These are phyloP conservation scores for Leccinum solheimii DNA, from an alignment of 1,284 basidiomycete species.

Conservation along the genomic window DNA sequence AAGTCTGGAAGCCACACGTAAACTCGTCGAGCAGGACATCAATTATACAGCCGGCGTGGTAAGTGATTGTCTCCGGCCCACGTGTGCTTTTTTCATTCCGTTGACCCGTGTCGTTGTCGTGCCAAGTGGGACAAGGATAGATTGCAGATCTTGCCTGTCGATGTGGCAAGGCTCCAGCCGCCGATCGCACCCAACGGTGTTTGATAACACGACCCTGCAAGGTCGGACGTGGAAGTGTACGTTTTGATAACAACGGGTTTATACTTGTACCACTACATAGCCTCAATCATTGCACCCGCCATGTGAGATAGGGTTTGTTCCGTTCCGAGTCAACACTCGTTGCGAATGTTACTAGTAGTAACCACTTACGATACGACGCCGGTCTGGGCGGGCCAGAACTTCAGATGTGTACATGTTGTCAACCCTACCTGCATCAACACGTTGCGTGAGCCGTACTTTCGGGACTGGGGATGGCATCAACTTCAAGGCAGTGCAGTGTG, in stretches of 20 bases:
- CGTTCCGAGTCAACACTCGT: neutral
- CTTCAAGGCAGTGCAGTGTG: neutral
- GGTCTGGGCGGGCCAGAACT: neutral
- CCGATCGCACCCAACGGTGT: neutral
- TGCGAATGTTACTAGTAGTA: neutral
- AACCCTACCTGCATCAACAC: slow-evolving; percentile 5
- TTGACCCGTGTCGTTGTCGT: neutral
- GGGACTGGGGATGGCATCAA: neutral
- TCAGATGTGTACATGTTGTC: neutral
- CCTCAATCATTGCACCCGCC: neutral
- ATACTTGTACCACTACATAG: neutral
- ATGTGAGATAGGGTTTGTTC: neutral
- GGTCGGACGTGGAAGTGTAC: neutral
- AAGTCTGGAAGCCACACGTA: slow-evolving; percentile 45
- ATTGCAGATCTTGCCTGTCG: slow-evolving; percentile 43
- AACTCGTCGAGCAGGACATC: slow-evolving; percentile 48
- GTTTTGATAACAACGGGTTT: neutral
- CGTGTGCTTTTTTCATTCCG: neutral
- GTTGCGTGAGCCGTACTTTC: neutral
- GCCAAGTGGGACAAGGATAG: slow-evolving; percentile 42
- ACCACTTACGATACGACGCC: neutral
- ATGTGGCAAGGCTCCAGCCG: slow-evolving; percentile 13
- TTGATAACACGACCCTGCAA: neutral
- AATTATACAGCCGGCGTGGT: slow-evolving; percentile 59
- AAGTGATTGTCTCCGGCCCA: slow-evolving; percentile 27